Percentiles rank a stretch among this genome's conserved stretches.
phyloP scores from a whole-genome alignment of 176 grass and related monocot species.

The Aegilops umbellulata region DNA sequence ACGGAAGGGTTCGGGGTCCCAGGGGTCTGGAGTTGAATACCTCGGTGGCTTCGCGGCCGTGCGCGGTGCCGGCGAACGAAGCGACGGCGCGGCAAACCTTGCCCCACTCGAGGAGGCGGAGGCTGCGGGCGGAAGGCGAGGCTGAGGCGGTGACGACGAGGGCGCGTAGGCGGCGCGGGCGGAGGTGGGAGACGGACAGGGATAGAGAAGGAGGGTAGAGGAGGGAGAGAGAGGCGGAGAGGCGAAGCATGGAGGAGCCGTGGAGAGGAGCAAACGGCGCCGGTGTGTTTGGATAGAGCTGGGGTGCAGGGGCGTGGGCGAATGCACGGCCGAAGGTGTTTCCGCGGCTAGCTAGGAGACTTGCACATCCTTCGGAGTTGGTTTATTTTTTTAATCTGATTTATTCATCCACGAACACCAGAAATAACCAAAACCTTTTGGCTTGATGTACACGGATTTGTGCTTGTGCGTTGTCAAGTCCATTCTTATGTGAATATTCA shows the following conservation, averaged over 20 bases:
- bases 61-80: conserved; percentile 55
- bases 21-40: neutral
- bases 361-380: no score
- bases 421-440: no score
- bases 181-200: neutral
- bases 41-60: conserved; percentile 59
- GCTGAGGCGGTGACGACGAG: neutral
- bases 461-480: neutral
- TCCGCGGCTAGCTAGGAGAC: neutral
- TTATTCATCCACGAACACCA: no score
- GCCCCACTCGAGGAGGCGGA: conserved; percentile 71
- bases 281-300: conserved; percentile 31
- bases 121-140: conserved; percentile 50
- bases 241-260: conserved; percentile 30
- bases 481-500: no score
- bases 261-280: neutral
- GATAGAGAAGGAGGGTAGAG: neutral
- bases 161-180: conserved; percentile 15
- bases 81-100: conserved; percentile 66
- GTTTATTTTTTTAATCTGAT: no score
- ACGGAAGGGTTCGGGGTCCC: neutral
- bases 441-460: no score
- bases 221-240: conserved; percentile 15
- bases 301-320: neutral
- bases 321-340: neutral